Conservation (phyloP, 139 green algal species). For the Zygnema circumcarinatum region DNA sequence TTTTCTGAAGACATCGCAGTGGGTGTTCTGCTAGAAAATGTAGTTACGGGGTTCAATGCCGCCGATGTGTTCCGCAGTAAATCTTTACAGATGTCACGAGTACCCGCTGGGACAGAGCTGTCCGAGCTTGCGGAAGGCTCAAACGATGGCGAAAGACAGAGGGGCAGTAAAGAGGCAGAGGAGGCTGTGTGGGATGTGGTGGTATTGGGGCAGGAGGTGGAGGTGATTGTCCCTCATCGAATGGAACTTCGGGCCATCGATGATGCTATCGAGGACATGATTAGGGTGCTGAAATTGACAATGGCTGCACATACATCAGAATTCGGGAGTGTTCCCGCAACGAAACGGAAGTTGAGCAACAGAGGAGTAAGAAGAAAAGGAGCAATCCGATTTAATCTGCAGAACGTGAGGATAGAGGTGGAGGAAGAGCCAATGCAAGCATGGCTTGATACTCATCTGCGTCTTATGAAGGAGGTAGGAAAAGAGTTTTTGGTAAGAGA, state of each 20-base stretch:
- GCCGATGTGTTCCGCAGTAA: constrained; percentile 29
- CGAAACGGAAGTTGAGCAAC: background rate
- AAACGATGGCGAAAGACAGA: background rate
- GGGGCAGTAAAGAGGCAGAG: background rate
- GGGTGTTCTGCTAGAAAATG: constrained; percentile 43
- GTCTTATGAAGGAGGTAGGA: constrained; percentile 26
- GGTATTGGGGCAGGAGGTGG: background rate
- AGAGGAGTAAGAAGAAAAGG: constrained; percentile 1
- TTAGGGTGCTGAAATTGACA: constrained; percentile 35
- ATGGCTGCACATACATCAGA: constrained; percentile 27
- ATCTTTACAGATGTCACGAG: constrained; percentile 32
- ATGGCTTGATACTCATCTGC: constrained; percentile 49
- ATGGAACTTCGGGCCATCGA: constrained; percentile 50
- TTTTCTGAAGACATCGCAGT: constrained; percentile 55
- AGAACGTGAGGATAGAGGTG: constrained; percentile 40
- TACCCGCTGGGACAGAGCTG: background rate
- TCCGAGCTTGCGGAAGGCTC: background rate
- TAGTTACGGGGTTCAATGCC: constrained; percentile 19
- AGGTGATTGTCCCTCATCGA: constrained; percentile 44
- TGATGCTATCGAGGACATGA: constrained; percentile 44
- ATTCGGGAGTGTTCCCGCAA: background rate
- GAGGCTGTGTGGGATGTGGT: constrained; percentile 37
- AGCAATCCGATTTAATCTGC: constrained; percentile 24
- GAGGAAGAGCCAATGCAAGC: constrained; percentile 58
- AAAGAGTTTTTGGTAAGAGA: constrained; percentile 46